Base-by-base conservation (phyloP, 2,329 filamentous ascomycete genomes). In the Scedosporium minutisporum region DNA sequence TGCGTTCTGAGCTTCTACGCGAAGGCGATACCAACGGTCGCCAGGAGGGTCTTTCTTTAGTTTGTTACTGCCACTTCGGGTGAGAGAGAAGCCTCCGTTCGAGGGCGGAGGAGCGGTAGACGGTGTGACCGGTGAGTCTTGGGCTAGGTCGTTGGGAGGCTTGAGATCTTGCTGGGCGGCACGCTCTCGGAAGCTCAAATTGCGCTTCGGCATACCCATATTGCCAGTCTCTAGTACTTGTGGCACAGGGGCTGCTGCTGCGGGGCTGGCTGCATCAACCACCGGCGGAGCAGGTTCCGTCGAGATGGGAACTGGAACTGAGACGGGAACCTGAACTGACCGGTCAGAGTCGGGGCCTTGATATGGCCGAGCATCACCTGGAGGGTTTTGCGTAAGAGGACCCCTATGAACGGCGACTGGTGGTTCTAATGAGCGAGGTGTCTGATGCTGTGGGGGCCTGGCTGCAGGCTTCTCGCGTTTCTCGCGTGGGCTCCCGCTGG, bases 111-210 rank as follows among this genome's bases (percentile, higher is more conserved):
- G 62, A 48, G 18, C 38, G 23, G 53, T 25, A 33, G 53, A 53
- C 6, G 21, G 38, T 14, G 41, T 25, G 21, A 53, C 5, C 5
- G 55, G 58, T 18, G 64, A 29, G 21, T 59, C 55, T 23, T 57
- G 48, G 6, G 65, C 61, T 16, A 68, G 67, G 3, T 68, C 70
- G 27, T 68, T 71, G 2, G 75, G 71, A 9, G 75, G 65, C 16
- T 72, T 71, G 48, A 76, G 67, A 21, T 80, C 78, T 58, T 77
- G 76, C 64, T 75, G 77, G 2, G 75, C 77, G 6, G 83, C 77
- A 61, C 82, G 79, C 65, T 87, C 84, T n/a, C 83, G 81, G 71
- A 85, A 84, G 71, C 84, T 87, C 48, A 84, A 68, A 60, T 84
- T 83, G 59, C 83, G 80, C 68, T 81, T 79, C 3, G 82, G 80